Evolutionary conservation across 2,329 filamentous ascomycete species (phyloP).

Genomic region (Arthrobotrys iridis): DNA sequence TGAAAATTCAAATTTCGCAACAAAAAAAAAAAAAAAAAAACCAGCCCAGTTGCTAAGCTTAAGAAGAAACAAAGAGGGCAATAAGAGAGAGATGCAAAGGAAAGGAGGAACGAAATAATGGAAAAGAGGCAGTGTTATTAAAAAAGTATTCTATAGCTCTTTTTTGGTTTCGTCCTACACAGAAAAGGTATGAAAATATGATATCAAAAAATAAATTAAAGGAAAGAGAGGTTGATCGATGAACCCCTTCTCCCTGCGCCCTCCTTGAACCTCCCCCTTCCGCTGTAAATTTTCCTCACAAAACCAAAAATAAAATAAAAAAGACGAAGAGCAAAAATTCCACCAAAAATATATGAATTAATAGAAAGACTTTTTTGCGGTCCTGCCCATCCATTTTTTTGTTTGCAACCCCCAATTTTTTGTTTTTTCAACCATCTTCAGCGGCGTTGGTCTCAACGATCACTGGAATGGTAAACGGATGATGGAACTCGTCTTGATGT

Average conservation of each 20-base stretch:
- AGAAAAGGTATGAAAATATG: no score
- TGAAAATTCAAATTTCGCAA: no score
- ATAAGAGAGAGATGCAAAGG: neutral
- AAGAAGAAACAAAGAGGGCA: neutral
- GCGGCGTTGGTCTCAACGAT: slow-evolving; percentile 50
- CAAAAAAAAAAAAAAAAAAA: neutral
- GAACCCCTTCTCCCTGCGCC: neutral
- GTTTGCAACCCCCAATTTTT: neutral
- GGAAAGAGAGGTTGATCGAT: neutral
- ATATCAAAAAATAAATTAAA: no score
- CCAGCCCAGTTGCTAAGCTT: no score
- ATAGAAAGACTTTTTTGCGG: neutral
- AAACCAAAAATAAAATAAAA: neutral
- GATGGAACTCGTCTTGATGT: slow-evolving; percentile 37
- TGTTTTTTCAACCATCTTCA: slow-evolving; percentile 25
- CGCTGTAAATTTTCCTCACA: no score
- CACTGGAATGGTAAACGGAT: slow-evolving; percentile 51
- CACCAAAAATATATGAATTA: neutral
- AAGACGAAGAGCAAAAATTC: neutral
- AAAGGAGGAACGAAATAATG: neutral
- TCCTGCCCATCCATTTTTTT: neutral
- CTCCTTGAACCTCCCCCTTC: no score
- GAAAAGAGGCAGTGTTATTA: slow-evolving; percentile 21
- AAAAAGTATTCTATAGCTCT: slow-evolving; percentile 33
- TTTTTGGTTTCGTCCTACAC: slow-evolving; percentile 11